Evolutionary conservation across 2,329 filamentous ascomycete genomes (phyloP).

Genomic region (Domatiomyces globalis): DNA sequence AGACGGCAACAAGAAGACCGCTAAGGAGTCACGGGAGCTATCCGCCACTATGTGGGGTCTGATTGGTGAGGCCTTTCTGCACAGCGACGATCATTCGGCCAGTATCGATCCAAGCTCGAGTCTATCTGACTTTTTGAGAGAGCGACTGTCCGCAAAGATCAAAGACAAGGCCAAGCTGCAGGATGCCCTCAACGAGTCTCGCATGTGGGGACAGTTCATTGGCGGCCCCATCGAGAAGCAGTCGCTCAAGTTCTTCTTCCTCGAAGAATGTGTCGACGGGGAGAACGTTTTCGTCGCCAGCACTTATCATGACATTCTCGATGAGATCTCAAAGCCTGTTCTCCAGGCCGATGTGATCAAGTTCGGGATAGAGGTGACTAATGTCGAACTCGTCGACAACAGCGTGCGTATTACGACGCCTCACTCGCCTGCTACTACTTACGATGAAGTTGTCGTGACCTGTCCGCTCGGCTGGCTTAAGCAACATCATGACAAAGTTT

Average conservation of each 20-base stretch:
- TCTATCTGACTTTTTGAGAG: slow-evolving; percentile 43
- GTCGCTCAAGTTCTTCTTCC: slow-evolving; percentile 50
- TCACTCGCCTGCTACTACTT: slow-evolving; percentile 24
- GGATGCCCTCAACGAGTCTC: slow-evolving; percentile 37
- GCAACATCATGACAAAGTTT: slow-evolving; percentile 28
- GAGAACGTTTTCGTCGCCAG: slow-evolving; percentile 50
- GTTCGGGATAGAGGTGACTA: slow-evolving; percentile 32
- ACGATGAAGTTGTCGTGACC: slow-evolving; percentile 40
- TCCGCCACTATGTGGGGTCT: slow-evolving; percentile 41
- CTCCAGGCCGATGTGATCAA: slow-evolving; percentile 35
- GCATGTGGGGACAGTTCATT: slow-evolving; percentile 52
- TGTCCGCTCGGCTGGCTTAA: slow-evolving; percentile 42
- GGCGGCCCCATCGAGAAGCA: slow-evolving; percentile 46
- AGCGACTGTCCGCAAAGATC: slow-evolving; percentile 32
- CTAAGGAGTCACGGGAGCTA: slow-evolving; percentile 22
- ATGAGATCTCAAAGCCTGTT: slow-evolving; percentile 37
- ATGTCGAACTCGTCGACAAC: slow-evolving; percentile 22
- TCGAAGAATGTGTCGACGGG: slow-evolving; percentile 53
- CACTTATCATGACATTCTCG: slow-evolving; percentile 45
- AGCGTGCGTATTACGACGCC: slow-evolving; percentile 31
- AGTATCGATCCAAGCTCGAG: slow-evolving; percentile 39
- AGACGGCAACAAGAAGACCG: slow-evolving; percentile 30
- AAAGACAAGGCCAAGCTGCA: slow-evolving; percentile 28
- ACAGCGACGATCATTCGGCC: slow-evolving; percentile 40
- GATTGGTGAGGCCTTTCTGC: slow-evolving; percentile 45